Evolutionary conservation across 2,329 filamentous ascomycete genomes (phyloP).

Genomic region (Fusarium foetens): DNA sequence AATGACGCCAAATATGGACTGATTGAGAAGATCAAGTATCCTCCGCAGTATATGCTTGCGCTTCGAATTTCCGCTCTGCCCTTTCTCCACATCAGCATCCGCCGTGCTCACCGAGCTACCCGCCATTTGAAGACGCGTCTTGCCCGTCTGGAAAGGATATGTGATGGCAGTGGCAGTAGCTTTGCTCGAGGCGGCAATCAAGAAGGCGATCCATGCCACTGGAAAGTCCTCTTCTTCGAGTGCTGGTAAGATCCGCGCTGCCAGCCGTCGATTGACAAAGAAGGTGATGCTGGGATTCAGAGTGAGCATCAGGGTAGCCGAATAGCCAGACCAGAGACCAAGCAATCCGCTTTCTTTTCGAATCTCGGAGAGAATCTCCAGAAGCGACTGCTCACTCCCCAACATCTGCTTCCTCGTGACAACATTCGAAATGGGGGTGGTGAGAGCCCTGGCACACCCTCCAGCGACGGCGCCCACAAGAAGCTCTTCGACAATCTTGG

Average conservation of each 20-base stretch:
- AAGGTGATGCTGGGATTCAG: constrained; percentile 90
- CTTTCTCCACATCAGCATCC: constrained; percentile 13
- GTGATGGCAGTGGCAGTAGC: constrained; percentile 78
- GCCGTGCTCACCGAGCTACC: constrained; percentile 41
- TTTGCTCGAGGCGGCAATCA: constrained; percentile 80
- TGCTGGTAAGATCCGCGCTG: constrained; percentile 65
- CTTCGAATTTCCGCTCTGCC: neutral
- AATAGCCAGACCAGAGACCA: constrained; percentile 91
- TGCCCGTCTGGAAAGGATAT: constrained; percentile 89
- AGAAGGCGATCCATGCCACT: constrained; percentile 54
- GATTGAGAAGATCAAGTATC: constrained; percentile 44
- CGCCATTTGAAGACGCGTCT: constrained; percentile 77
- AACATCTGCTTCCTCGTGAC: constrained; percentile 84
- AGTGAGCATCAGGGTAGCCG: constrained; percentile 80
- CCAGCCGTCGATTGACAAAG: constrained; percentile 79
- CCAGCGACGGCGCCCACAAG: constrained; percentile 78
- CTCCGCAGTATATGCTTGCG: constrained; percentile 17
- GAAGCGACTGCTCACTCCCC: constrained; percentile 53
- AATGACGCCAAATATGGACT: constrained; percentile 72
- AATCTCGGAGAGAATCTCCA: constrained; percentile 72
- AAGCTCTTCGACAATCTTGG: constrained; percentile 77
- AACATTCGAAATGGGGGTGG: constrained; percentile 83
- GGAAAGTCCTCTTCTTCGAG: constrained; percentile 56
- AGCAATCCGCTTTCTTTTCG: constrained; percentile 73
- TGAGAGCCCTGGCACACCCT: constrained; percentile 77